Base-by-base conservation (phyloP, 495 filamentous ascomycete genomes). In the Penicillium maclennaniae region DNA sequence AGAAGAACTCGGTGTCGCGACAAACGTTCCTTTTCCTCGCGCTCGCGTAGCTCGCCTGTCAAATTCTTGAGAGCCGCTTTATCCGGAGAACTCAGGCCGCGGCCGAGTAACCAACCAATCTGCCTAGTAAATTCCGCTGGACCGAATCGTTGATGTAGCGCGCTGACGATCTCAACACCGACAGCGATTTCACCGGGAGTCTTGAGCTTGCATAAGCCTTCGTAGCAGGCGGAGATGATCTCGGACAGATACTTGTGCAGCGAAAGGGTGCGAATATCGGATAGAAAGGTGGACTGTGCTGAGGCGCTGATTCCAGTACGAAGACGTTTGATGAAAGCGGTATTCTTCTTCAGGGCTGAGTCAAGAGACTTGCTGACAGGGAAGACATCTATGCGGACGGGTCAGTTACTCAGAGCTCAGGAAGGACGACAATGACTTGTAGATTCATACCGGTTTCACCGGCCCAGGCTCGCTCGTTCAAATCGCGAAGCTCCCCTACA, bases 341-440 rank as follows among this genome's bases (percentile, higher is more conserved):
- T 99, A 63, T 99, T 99, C 73, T 97, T 99, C 78, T 96, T 97
- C 61, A 99, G 79, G 27, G 92, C 92, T 16, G 95, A 96, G 69
- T 99, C 95, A 55, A 99, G 86, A 23, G 90, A 88, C 51, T 81
- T 79, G 68, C 78, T 82, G 53, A 92, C 83, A 31, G 83, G 79
- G 66, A 95, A 95, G 28, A 95, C 71, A 75, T 88, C 92, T 96
- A 60, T 38, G 56, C 20, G 46, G 21, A 53, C 16, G 20, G n/a
- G 36, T 59, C 20, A 59, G 51, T 43, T 47, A 34, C 26, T 20
- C 27, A n/a, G 21, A 28, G 42, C 31, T 6, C 25, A 8, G 14
- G 21, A 16, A 34, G 31, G 25, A 16, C n/a, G 12, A 36, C 19
- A 51, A 41, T 39, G 26, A 8, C 40, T 31, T 21, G 23, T 17